Percentiles rank a stretch among this genome's conserved stretches.
Evolutionary conservation across 108 stramenopile species (phyloP).

Genomic region (Fragilaria crotonensis): DNA sequence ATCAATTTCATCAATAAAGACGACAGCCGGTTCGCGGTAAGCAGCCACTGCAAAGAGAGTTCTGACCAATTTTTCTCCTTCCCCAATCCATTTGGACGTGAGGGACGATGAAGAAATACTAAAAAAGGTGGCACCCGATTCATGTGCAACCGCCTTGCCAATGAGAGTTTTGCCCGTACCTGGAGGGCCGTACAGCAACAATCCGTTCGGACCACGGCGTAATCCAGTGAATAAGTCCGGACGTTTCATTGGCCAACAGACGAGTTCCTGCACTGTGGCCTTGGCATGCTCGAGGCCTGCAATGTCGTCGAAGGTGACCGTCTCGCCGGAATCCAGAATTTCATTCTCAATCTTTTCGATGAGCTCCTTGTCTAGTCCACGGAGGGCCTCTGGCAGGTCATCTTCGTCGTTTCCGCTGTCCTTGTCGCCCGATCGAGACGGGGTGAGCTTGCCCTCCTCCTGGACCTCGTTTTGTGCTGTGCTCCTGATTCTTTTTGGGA

Average conservation of each 20-base stretch:
- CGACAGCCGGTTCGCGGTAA: conserved; percentile 84
- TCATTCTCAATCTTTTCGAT: conserved; percentile 82
- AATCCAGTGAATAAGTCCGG: conserved; percentile 93
- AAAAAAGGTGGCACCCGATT: conserved; percentile 97
- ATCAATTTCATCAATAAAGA: conserved; percentile 97
- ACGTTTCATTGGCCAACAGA: conserved; percentile 87
- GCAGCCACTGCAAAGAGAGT: conserved; percentile 96
- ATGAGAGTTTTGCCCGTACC: conserved; percentile 97
- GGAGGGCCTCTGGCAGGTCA: conserved; percentile 78
- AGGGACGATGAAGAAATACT: conserved; percentile 95
- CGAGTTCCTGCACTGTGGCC: conserved; percentile 77
- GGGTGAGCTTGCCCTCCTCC: conserved; percentile 6
- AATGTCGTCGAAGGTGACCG: conserved; percentile 87
- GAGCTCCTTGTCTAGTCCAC: conserved; percentile 79
- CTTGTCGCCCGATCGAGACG: neutral
- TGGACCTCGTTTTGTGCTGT: neutral
- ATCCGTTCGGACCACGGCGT: conserved; percentile 76
- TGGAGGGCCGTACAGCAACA: conserved; percentile 60
- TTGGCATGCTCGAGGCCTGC: conserved; percentile 86
- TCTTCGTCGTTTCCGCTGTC: too few species aligned
- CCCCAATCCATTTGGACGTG: conserved; percentile 99
- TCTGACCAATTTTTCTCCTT: conserved; percentile 96
- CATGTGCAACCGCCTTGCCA: conserved; percentile 98
- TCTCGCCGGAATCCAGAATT: conserved; percentile 65
- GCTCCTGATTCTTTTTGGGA: conserved; percentile 32